Evolutionary conservation across 495 filamentous ascomycete species (phyloP), one percentile per base, ranked within the genome.

Genomic region (Podospora comata): DNA sequence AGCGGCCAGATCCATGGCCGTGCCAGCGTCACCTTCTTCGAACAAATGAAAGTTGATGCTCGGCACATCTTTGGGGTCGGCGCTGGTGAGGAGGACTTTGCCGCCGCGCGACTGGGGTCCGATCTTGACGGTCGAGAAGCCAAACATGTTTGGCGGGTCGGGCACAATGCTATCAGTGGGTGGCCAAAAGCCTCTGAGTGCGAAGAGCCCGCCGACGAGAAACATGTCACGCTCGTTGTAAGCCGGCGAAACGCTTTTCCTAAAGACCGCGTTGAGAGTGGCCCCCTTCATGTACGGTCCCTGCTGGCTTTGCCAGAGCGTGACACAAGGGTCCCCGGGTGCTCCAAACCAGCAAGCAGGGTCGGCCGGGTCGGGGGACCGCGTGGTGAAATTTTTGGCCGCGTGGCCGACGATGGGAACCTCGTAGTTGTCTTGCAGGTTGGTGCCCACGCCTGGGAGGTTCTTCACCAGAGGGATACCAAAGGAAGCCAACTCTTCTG

Each of bases 381-480:
- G 67, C 7, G 65, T 20, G 48, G 64, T 60, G 64, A 67, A 64
- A 53, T 53, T 60, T 54, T 7, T 27, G 13, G 71, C 68, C 63
- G 67, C 69, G 61, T 72, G 66, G 20, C 71, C 72, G 27, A 61
- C 63, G 20, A 79, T 73, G 48, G 72, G 69, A 34, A 72, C 72
- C 57, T 81, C 79, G 65, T 81, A 79, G 72, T 88, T 86, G 66
- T 89, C 87, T 70, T 81, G 80, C 5, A 88, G 77, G 57, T 85
- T 85, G 63, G 80, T 80, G 4, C 86, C 86, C 2, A 88, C 86
- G 13, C 84, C 86, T 9, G 85, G 85, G 0, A 83, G 71, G 27
- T 86, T 76, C 2, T 81, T 72, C 20, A 79, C 68, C 28, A 83
- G 78, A n/a, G 78, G 71, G 57, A 89, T 87, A 11, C 74, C 74